phyloP scores from a whole-genome alignment of 1,139 yeast genomes.

The Yamadazyma diddensiae region DNA sequence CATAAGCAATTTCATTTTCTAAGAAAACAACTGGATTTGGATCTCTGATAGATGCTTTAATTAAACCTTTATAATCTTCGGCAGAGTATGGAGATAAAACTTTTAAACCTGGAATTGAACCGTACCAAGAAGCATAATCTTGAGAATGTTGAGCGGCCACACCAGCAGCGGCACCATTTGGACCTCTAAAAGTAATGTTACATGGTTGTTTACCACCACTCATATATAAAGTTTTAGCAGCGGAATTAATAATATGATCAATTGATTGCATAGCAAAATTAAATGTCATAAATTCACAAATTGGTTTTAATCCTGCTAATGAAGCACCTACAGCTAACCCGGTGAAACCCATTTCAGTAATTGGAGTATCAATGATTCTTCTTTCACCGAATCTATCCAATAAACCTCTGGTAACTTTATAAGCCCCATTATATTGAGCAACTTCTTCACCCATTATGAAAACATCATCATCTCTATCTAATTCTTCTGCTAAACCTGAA shows the following conservation, averaged over 20 bases:
- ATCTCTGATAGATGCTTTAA: constrained; percentile 96
- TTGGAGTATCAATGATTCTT: constrained; percentile 96
- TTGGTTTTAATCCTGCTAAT: constrained; percentile 93
- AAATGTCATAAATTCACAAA: constrained; percentile 98
- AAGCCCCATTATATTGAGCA: constrained; percentile 98
- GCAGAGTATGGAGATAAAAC: constrained; percentile 94
- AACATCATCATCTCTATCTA: constrained; percentile 92
- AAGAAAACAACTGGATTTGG: constrained; percentile 96
- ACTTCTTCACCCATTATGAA: constrained; percentile 99
- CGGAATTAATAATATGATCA: constrained; percentile 97
- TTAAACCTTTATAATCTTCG: constrained; percentile 93
- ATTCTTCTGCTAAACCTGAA: constrained; percentile 93
- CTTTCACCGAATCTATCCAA: constrained; percentile 96
- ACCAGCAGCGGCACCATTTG: constrained; percentile 99
- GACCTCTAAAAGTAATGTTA: constrained; percentile 97
- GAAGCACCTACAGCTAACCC: constrained; percentile 98
- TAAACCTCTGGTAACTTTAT: constrained; percentile 93
- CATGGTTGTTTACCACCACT: constrained; percentile 98
- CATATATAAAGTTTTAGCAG: constrained; percentile 98
- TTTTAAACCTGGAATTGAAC: constrained; percentile 95
- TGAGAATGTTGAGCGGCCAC: constrained; percentile 99
- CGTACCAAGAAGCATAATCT: constrained; percentile 97
- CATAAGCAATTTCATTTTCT: constrained; percentile 94
- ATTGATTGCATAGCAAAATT: constrained; percentile 99
- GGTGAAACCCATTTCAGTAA: constrained; percentile 98